Conservation (phyloP, 1,139 yeast species). For the Magnusiomyces sp. region DNA sequence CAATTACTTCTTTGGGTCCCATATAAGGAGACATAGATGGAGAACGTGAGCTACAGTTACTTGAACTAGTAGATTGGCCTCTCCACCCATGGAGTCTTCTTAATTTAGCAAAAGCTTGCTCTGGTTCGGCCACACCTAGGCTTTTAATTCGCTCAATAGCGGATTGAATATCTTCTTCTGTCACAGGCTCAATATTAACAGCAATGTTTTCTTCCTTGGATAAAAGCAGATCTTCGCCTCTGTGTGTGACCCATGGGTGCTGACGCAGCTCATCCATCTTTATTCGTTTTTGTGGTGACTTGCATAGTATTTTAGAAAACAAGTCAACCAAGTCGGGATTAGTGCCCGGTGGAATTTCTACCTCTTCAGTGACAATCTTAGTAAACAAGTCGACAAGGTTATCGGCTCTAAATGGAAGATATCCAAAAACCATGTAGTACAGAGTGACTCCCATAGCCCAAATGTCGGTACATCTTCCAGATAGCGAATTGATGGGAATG, state of each 20-base stretch:
- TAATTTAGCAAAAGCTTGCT: conserved; percentile 24
- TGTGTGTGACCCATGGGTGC: conserved; percentile 50
- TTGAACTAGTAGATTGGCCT: conserved; percentile 7
- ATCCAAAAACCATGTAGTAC: conserved; percentile 33
- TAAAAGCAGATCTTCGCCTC: conserved; percentile 33
- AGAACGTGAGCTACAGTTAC: conserved; percentile 5
- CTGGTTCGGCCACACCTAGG: conserved; percentile 17
- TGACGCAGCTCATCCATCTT: conserved; percentile 45
- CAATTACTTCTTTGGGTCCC: conserved; percentile 4
- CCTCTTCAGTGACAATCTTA: conserved; percentile 25
- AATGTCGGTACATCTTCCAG: conserved; percentile 61
- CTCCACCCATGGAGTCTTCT: conserved; percentile 29
- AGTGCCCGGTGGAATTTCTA: conserved; percentile 16
- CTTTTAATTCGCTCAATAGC: conserved; percentile 34
- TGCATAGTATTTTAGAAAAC: conserved; percentile 32
- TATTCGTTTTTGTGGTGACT: conserved; percentile 48
- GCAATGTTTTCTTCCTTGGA: conserved; percentile 34
- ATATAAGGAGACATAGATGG: conserved; percentile 5
- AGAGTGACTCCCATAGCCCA: conserved; percentile 75
- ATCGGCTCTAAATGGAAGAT: conserved; percentile 33
- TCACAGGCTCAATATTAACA: conserved; percentile 27
- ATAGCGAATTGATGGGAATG: conserved; percentile 37
- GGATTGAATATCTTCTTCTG: conserved; percentile 33
- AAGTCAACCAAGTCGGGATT: conserved; percentile 21
- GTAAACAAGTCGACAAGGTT: conserved; percentile 44